Evolutionary conservation across 2,329 filamentous ascomycete species (phyloP), one percentile per base, ranked within the genome.

Genomic region (Diaporthe eres): DNA sequence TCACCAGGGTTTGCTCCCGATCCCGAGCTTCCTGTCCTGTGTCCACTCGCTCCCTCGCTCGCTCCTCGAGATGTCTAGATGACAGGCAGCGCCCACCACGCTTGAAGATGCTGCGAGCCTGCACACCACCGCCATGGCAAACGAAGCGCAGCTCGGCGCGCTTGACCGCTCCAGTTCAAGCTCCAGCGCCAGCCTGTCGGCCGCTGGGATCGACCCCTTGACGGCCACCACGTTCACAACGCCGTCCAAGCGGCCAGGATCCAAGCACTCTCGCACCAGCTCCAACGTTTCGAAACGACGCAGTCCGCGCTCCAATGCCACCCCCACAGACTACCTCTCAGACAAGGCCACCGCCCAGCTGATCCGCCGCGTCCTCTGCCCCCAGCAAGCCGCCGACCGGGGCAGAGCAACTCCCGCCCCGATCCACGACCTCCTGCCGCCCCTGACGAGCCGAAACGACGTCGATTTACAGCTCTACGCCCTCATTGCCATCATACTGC

Each of bases 381-480:
- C 94, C n/a, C 92, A 95, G 79, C 89, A 92, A 74, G 86, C 88
- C 63, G 82, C 87, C 79, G 87, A 94, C 85, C 87, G 93, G 79
- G 90, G 89, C 60, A 84, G 85, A 75, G 85, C 85, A 77, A 85
- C 86, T 22, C 85, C 86, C n/a, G 84, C 86, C 42, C 90, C 94
- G 67, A 92, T 98, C 79, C 92, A 97, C 76, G 94, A 96, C 79
- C 87, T 98, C 58, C 87, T 99, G 61, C 97, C 96, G 76, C 95
- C 96, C 53, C 88, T 99, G 81, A 98, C 96, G 67, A 98, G 95
- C 86, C 95, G 95, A 71, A 98, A 98, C 83, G 95, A 97, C 80
- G 92, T 98, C 76, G 97, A 99, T 84, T 87, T 97, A 74, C 94
- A 99, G 85, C 90, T 99, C 6, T 99, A 98, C 83, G 96, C 95